These are phyloP conservation scores for Dimargaris cristalligena DNA, from an alignment of 192 early-diverging fungal species.

Conservation along the genomic window DNA sequence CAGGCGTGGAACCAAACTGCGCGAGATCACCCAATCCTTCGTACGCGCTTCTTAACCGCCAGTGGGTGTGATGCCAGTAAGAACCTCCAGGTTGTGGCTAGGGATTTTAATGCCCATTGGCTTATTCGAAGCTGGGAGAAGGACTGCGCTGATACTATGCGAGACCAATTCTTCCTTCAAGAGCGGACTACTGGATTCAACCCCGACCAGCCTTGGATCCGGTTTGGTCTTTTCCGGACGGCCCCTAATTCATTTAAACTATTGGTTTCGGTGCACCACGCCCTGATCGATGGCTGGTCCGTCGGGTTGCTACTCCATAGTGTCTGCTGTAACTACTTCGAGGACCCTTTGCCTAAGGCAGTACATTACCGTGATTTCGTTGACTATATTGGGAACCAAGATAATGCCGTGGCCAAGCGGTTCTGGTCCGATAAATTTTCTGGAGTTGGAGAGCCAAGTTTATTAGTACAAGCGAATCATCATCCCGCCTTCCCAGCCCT, in stretches of 20 bases:
- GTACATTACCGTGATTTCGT: too few relatives aligned
- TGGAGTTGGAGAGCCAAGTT: too few relatives aligned
- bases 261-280: background rate
- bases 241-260: too few relatives aligned
- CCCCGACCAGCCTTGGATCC: background rate
- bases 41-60: background rate
- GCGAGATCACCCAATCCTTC: background rate
- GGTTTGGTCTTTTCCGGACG: background rate
- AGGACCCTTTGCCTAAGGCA: too few relatives aligned
- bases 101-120: background rate
- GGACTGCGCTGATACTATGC: background rate
- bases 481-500: too few relatives aligned
- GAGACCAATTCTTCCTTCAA: background rate
- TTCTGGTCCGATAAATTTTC: too few relatives aligned
- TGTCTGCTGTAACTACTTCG: too few relatives aligned
- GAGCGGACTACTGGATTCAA: background rate
- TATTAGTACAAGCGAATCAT: too few relatives aligned
- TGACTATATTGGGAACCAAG: too few relatives aligned
- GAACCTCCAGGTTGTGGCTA: background rate
- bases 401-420: too few relatives aligned
- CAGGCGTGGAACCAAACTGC: background rate
- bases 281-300: too few relatives aligned
- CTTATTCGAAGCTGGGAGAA: background rate
- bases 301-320: too few relatives aligned
- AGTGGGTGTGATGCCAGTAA: background rate